Evolutionary conservation across 2,329 filamentous ascomycete genomes (phyloP), one percentile per base, ranked within the genome.

Genomic region (Teratosphaeria nubilosa): DNA sequence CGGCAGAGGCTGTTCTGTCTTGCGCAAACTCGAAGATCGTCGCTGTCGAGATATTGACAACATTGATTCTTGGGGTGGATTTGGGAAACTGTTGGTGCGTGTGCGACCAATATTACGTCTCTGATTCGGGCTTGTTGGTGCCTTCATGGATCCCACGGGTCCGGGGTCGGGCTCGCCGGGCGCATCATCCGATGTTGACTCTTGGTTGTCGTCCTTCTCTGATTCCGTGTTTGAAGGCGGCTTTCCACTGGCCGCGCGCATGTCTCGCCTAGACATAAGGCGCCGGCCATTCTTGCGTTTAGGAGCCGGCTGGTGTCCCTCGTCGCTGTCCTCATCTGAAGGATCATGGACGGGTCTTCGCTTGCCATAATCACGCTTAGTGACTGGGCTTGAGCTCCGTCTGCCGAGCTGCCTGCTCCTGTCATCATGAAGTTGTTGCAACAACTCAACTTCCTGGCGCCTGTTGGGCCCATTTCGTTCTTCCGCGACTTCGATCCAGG

Each of bases 401-500:
- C 67, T 63, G 60, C 62, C 55, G 45, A 55, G 54, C 58, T 58
- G 59, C 45, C n/a, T 62, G 24, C 53, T 60, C 58, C 82, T 32
- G 3, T 50, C 81, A 58, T 91, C 86, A 63, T 85, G 91, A 3
- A 87, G 83, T 45, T 85, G 81, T 70, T 91, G 91, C 54, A 99
- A 74, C 57, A 95, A 77, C 51, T 90, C 83, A 63, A 88, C 86
- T 71, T 99, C 94, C 61, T 92, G 86, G 70, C 92, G 86, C 90
- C 91, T 96, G 60, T 90, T 87, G 7, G 91, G 89, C 0, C 94
- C 92, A 64, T 86, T 85, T 48, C 90, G 85, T 53, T 90, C 85
- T 65, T 87, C 83, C 1, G 94, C 90, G 61, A 97, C 85, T 63
- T 99, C 91, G 67, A 85, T 88, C 72, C 97, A 99, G 0, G 88